Percentiles rank a stretch among this genome's conserved stretches.
These are phyloP conservation scores for Podaxis pistillaris DNA, from an alignment of 768 basidiomycete genomes.

Conservation along the genomic window DNA sequence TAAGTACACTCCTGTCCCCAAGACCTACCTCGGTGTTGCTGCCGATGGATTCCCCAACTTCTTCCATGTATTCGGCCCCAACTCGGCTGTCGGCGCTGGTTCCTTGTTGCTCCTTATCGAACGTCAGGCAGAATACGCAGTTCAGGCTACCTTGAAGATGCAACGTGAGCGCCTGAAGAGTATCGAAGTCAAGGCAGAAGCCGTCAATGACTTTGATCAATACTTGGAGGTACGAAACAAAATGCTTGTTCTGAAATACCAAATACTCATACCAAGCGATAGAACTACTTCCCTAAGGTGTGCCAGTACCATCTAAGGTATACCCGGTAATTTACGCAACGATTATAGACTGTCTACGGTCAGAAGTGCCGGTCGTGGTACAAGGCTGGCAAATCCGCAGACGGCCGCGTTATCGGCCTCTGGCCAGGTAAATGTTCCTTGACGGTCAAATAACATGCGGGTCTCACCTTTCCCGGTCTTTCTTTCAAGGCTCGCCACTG, in stretches of 20 bases:
- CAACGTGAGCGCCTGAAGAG: conserved; percentile 62
- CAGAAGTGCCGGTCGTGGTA: conserved; percentile 65
- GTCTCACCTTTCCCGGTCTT: background rate
- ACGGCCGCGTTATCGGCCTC: conserved; percentile 54
- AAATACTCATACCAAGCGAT: conserved; percentile 6
- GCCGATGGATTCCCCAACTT: conserved; percentile 70
- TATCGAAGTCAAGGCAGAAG: conserved; percentile 56
- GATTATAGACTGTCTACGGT: conserved; percentile 51
- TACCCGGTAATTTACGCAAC: background rate
- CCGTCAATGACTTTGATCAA: conserved; percentile 60
- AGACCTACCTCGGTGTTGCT: conserved; percentile 56
- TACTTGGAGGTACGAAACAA: conserved; percentile 47
- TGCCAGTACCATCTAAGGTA: conserved; percentile 2
- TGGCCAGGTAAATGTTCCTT: conserved; percentile 48
- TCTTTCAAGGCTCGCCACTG: conserved; percentile 44
- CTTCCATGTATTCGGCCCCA: conserved; percentile 59
- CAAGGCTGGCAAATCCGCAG: conserved; percentile 51
- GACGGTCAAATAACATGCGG: background rate
- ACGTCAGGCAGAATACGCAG: conserved; percentile 55
- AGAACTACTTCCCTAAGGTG: conserved; percentile 50
- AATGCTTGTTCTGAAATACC: background rate
- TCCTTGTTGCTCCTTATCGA: conserved; percentile 57
- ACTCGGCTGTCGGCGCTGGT: conserved; percentile 52
- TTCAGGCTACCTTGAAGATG: conserved; percentile 54
- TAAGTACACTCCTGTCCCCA: conserved; percentile 54